phyloP scores from a whole-genome alignment of 495 filamentous ascomycete species.

The Penicillium maclennaniae region DNA sequence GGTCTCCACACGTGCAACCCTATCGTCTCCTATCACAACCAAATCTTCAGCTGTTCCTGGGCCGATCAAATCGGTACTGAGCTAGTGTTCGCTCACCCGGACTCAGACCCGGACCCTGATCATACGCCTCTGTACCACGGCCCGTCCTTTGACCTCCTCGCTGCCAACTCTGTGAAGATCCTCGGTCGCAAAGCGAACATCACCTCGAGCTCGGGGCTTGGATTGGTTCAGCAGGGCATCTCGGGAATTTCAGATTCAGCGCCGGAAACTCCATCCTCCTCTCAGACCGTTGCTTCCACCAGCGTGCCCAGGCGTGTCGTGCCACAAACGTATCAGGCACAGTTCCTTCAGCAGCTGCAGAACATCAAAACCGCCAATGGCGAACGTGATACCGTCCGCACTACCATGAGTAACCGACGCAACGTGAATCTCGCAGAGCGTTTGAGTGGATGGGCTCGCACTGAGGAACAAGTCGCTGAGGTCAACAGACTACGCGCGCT shows the following conservation, averaged over 20 bases:
- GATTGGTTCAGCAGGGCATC: slow-evolving; percentile 1
- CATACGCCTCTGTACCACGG: slow-evolving; percentile 34
- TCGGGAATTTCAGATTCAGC: neutral
- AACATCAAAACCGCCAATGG: slow-evolving; percentile 40
- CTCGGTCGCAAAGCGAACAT: slow-evolving; percentile 42
- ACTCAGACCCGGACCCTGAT: slow-evolving; percentile 21
- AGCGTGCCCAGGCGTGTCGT: slow-evolving; percentile 15
- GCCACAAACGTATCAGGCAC: slow-evolving; percentile 34
- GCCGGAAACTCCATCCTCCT: neutral
- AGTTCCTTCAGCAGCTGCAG: slow-evolving; percentile 43
- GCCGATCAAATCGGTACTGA: slow-evolving; percentile 75
- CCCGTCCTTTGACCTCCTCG: slow-evolving; percentile 57
- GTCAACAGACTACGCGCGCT: slow-evolving; percentile 33
- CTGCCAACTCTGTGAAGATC: slow-evolving; percentile 53
- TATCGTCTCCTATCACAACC: slow-evolving; percentile 68
- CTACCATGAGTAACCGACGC: slow-evolving; percentile 26
- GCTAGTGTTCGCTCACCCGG: slow-evolving; percentile 57
- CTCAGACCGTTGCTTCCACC: neutral
- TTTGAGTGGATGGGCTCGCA: slow-evolving; percentile 36
- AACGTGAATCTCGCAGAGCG: slow-evolving; percentile 31
- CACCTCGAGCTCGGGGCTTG: slow-evolving; percentile 25
- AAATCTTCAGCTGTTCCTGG: slow-evolving; percentile 75
- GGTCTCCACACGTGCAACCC: slow-evolving; percentile 72
- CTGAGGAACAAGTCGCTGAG: slow-evolving; percentile 37
- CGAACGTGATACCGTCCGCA: slow-evolving; percentile 44